phyloP scores from a whole-genome alignment of 2,329 filamentous ascomycete species.

The Alternaria brassicae region DNA sequence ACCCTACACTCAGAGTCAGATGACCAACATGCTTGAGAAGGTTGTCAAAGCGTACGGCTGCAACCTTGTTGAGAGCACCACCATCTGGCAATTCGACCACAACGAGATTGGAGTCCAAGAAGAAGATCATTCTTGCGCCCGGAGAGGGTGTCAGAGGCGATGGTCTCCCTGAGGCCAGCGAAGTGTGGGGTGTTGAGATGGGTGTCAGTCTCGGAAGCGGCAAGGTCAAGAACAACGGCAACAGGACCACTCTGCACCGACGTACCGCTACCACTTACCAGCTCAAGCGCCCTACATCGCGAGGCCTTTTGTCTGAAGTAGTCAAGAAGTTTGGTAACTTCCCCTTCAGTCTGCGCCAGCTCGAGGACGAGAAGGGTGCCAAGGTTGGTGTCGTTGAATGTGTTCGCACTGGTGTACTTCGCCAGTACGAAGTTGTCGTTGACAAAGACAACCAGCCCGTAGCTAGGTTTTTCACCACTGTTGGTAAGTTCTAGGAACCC shows the following conservation, averaged over 20 bases:
- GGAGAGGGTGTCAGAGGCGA: conserved; percentile 90
- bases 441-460: conserved; percentile 90
- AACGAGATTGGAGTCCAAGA: conserved; percentile 98
- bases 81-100: conserved; percentile 93
- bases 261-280: conserved; percentile 90
- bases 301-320: conserved; percentile 90
- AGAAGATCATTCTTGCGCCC: conserved; percentile 95
- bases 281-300: conserved; percentile 91
- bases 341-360: conserved; percentile 95
- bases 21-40: conserved; percentile 88
- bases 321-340: conserved; percentile 98
- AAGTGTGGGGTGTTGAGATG: conserved; percentile 98
- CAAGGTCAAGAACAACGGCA: conserved; percentile 91
- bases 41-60: conserved; percentile 89
- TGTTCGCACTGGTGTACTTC: conserved; percentile 88
- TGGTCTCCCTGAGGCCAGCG: conserved; percentile 83
- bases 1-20: conserved; percentile 83
- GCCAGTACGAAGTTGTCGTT: conserved; percentile 94
- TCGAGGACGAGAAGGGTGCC: conserved; percentile 93
- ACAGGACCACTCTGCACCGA: conserved; percentile 88
- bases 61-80: conserved; percentile 96
- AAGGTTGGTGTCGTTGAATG: conserved; percentile 97
- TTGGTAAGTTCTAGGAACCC: conserved; percentile 81
- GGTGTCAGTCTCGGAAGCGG: conserved; percentile 88
- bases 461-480: conserved; percentile 84